Evolutionary conservation across 345 rosid genomes (phyloP), one percentile per base, ranked within the genome.

Genomic region (Brassica rapa): DNA sequence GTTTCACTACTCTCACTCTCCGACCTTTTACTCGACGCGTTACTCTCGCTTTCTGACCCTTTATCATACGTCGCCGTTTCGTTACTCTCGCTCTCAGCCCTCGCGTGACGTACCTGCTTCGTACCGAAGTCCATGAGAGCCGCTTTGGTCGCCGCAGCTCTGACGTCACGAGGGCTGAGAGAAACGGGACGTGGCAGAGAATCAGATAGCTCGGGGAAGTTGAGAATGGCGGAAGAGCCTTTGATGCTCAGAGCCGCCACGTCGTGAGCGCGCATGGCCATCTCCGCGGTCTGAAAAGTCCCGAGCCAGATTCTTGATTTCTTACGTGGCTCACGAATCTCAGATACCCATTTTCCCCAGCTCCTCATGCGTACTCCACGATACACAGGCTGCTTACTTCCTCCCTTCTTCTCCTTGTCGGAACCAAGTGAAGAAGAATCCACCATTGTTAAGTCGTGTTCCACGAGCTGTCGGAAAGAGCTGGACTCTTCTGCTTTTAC

Each of bases 271-370:
- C 98, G 93, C 72, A 97, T 97, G 1, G 98, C 98, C 98, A 94
- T 94, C 83, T 94, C 94, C 0, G 98, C 86, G 10, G 92, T 92
- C 46, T 88, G 80, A 80, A 94, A 94, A 16, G 98, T 94, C 3
- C 98, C 98, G 1, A 94, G 90, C 98, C 98, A 94, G 89, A 94
- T 94, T 83, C 98, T 86, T 57, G 76, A 89, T 82, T 94, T 94
- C 85, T 94, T 94, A 57, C 97, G 76, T 24, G 98, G 98, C 77
- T 94, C 93, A 5, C 98, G 87, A 85, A 94, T 94, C 89, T 94
- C 98, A 10, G 98, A 94, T 19, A 94, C 98, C 98, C 98, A 94
- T 77, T 94, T 94, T 0, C 98, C 98, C 98, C 98, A 94, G 1
- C 93, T 73, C 68, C 98, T 82, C 96, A 88, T 92, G 70, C 98